Base-by-base conservation (phyloP, 2,329 filamentous ascomycete genomes). In the Zymoseptoria tritici region DNA sequence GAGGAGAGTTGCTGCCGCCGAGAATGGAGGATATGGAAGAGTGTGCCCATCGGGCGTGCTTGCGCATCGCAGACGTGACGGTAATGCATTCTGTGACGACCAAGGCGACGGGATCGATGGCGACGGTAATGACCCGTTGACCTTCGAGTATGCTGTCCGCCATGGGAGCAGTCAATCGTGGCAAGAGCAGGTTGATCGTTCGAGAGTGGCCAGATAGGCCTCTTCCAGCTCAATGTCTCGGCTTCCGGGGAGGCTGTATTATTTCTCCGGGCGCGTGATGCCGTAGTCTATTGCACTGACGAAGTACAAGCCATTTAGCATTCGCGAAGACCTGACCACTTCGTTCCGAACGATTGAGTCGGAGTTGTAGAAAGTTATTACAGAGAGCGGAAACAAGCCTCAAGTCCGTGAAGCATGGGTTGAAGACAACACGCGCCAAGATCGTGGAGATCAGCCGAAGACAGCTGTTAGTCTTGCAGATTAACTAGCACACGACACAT, bases 1-100 rank as follows among this genome's bases (percentile, higher is more conserved):
- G 46, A 49, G 59, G 58, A 22, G 57, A 51, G 57, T 60, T 58
- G 24, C 53, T 59, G 6, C 62, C 60, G 54, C 94, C 94, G 31
- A 99, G 81, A 62, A 99, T 99, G 57, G 93, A 93, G 46, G 94
- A 91, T 52, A 99, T 94, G 4, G 92, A 97, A 11, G 92, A 96
- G 74, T 97, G 92, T 54, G 91, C 91, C 81, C 93, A 97, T 66
- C 94, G 89, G 65, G 91, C 89, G 83, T 97, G 88, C 78, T 99
- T 99, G 71, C 96, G 92, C 83, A 99, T 97, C 62, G 92, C 91
- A 63, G 93, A 97, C 13, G 94, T 97, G 77, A 99, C 93, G 52
- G 92, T 93, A 73, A 97, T 97, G 76, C 94, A 99, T 86, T 99
- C 94, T 76, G 93, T 96, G 64, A 96, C 96, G 66, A 99, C 91